Conservation (phyloP, 192 early-diverging fungal genomes). For the Dimargaris cristalligena region DNA sequence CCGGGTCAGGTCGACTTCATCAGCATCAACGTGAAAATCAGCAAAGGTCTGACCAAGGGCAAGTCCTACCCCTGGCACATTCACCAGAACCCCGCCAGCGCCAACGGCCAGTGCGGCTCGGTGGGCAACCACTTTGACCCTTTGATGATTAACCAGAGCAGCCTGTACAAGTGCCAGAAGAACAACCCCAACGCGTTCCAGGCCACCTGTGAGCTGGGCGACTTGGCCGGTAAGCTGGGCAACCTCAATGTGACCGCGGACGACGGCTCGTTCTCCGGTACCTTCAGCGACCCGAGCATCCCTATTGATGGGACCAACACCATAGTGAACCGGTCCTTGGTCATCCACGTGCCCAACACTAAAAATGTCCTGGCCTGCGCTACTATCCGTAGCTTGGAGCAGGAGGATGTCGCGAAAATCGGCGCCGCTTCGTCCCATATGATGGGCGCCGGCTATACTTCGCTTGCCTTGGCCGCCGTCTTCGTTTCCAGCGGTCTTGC, state of each 20-base stretch:
- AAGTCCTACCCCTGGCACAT: background rate
- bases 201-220: background rate
- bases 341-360: background rate
- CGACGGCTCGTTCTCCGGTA: background rate
- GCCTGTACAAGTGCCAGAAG: background rate
- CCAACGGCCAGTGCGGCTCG: background rate
- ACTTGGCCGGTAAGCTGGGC: background rate
- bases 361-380: slow-evolving; percentile 1
- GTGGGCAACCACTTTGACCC: background rate
- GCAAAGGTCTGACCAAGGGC: background rate
- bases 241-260: background rate
- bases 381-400: background rate
- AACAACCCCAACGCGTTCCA: background rate
- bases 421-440: background rate
- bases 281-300: background rate
- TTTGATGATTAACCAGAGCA: background rate
- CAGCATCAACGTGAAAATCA: background rate
- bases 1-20: background rate
- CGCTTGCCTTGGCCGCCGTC: background rate
- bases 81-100: background rate
- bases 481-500: background rate
- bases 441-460: no score
- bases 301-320: background rate
- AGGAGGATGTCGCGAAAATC: background rate
- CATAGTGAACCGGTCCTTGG: background rate